These are phyloP conservation scores for Cyberlindnera mrakii DNA, from an alignment of 805 yeast species.

Conservation along the genomic window DNA sequence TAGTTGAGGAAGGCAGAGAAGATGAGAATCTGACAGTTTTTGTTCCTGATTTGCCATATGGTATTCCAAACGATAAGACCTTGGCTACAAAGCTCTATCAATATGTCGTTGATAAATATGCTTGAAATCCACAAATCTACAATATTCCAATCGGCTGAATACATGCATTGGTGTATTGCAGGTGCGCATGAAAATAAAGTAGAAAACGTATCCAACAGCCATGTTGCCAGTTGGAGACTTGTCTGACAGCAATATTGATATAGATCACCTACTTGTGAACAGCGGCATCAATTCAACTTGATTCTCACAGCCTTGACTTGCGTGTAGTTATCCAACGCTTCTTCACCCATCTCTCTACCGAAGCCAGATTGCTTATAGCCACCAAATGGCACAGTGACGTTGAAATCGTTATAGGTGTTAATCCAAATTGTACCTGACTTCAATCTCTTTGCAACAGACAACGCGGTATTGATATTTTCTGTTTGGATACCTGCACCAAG, in stretches of 20 bases:
- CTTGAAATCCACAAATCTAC: neutral
- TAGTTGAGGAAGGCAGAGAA: constrained; percentile 25
- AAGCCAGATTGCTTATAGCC: constrained; percentile 77
- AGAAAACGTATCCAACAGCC: too few relatives aligned
- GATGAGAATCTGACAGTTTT: constrained; percentile 15
- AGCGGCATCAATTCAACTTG: constrained; percentile 21
- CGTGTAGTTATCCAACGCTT: constrained; percentile 70
- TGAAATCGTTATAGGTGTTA: constrained; percentile 76
- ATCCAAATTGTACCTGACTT: constrained; percentile 78
- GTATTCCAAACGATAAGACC: constrained; percentile 24
- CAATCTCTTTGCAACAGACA: constrained; percentile 55
- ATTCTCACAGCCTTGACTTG: constrained; percentile 72
- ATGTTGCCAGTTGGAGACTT: neutral
- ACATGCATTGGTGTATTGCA: too few relatives aligned
- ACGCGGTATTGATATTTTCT: constrained; percentile 51
- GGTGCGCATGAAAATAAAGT: too few relatives aligned
- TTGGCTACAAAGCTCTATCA: constrained; percentile 20
- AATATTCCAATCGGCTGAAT: too few relatives aligned
- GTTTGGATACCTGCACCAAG: constrained; percentile 81
- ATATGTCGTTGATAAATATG: constrained; percentile 18
- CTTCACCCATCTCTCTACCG: constrained; percentile 84
- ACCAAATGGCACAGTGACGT: constrained; percentile 72
- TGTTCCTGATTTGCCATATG: constrained; percentile 11
- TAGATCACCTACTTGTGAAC: too few relatives aligned
- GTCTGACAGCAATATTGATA: too few relatives aligned